Conservation (phyloP, 2,329 filamentous ascomycete genomes). For the Phyllosticta citrichinensis region DNA sequence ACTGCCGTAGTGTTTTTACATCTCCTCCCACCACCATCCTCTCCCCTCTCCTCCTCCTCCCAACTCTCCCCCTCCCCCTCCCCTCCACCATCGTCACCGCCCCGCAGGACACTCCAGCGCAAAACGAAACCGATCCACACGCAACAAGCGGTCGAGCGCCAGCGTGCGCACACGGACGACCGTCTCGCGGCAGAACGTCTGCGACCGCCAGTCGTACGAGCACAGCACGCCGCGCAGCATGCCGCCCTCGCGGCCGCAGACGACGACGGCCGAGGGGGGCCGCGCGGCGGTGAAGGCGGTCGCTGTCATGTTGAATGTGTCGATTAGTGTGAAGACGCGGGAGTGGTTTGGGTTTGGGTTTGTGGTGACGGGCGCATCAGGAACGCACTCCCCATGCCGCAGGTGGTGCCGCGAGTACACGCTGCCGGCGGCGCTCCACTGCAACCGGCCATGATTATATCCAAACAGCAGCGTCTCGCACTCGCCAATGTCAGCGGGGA, state of each 20-base stretch:
- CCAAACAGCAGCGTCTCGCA: slow-evolving; percentile 27
- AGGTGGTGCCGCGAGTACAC: slow-evolving; percentile 17
- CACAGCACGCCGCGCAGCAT: slow-evolving; percentile 32
- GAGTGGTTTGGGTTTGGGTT: not conserved
- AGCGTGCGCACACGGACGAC: slow-evolving; percentile 30
- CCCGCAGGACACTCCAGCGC: not conserved
- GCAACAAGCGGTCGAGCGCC: slow-evolving; percentile 20
- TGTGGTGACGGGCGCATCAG: not conserved
- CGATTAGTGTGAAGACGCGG: slow-evolving; percentile 28
- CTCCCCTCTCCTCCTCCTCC: no score
- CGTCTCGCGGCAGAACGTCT: slow-evolving; percentile 28
- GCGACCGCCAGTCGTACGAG: slow-evolving; percentile 30
- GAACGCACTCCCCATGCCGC: slow-evolving; percentile 13
- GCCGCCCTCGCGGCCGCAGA: slow-evolving; percentile 29
- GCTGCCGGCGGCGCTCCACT: slow-evolving; percentile 20
- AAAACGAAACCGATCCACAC: not conserved
- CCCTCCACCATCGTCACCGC: no score
- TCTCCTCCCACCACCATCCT: no score
- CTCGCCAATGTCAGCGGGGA: slow-evolving; percentile 17
- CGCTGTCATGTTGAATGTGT: slow-evolving; percentile 31
- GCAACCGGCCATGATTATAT: slow-evolving; percentile 18
- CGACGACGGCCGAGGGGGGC: slow-evolving; percentile 27
- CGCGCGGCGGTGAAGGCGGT: slow-evolving; percentile 24
- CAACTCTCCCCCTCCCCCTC: no score
- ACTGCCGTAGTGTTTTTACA: no score